Evolutionary conservation across 163 green algal genomes (phyloP).

Genomic region (Chlamydomonas reinhardtii): DNA sequence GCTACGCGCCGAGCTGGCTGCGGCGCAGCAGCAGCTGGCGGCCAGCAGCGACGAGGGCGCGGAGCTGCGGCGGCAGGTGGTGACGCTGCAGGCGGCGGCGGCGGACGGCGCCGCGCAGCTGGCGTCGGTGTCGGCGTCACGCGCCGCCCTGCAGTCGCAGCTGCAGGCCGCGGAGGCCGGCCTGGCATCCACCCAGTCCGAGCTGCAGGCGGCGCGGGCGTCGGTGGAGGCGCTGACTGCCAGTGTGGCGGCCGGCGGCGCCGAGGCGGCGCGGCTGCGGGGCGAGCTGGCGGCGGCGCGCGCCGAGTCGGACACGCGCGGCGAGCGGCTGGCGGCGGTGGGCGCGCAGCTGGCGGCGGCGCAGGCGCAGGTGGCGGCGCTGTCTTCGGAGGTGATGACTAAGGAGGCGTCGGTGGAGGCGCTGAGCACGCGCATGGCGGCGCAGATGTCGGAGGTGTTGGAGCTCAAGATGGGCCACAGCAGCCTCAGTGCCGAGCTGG

Average conservation of each 20-base stretch:
- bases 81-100: not conserved
- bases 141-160: not conserved
- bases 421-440: not conserved
- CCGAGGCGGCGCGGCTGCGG: not conserved
- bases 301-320: not conserved
- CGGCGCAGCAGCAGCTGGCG: not conserved
- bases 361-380: not conserved
- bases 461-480: not conserved
- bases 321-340: not conserved
- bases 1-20: not conserved
- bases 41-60: not conserved
- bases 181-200: not conserved
- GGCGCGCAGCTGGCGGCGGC: not conserved
- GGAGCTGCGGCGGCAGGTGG: not conserved
- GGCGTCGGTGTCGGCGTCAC: not conserved
- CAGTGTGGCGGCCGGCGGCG: not conserved
- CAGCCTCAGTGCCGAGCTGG: not conserved
- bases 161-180: not conserved
- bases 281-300: not conserved
- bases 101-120: not conserved
- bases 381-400: not conserved
- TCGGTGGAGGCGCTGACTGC: not conserved
- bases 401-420: conserved; percentile 24
- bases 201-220: not conserved
- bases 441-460: not conserved